These are phyloP conservation scores for Phaeosphaeriaceae sp. DNA, from an alignment of 2,329 filamentous ascomycete genomes.

Conservation along the genomic window DNA sequence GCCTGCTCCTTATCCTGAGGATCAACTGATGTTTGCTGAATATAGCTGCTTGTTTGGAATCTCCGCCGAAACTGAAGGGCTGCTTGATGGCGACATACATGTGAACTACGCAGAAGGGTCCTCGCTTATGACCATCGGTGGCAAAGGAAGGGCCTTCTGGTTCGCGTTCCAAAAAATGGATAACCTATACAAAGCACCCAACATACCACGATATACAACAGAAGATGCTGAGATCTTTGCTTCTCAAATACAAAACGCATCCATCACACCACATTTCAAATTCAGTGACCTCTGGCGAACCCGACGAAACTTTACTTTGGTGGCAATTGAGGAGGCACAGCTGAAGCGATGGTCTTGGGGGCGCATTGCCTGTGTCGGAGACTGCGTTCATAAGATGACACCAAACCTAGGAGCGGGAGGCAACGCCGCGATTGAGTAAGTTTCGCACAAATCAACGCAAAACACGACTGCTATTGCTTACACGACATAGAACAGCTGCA, in stretches of 20 bases:
- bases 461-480: neutral
- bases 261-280: conserved; percentile 29
- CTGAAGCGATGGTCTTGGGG: conserved; percentile 49
- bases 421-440: conserved; percentile 22
- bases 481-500: conserved; percentile 13
- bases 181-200: conserved; percentile 23
- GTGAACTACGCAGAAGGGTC: conserved; percentile 9
- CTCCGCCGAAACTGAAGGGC: conserved; percentile 1
- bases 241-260: conserved; percentile 25
- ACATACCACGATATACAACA: conserved; percentile 43
- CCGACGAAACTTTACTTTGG: conserved; percentile 23
- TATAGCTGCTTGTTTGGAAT: conserved; percentile 22
- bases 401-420: conserved; percentile 26
- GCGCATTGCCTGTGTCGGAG: conserved; percentile 50
- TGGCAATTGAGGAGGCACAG: conserved; percentile 46
- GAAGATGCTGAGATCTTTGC: conserved; percentile 39
- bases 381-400: conserved; percentile 51
- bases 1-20: conserved; percentile 4
- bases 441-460: too few species aligned
- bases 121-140: conserved; percentile 15
- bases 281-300: conserved; percentile 47
- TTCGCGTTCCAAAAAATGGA: conserved; percentile 32
- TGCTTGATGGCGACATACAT: conserved; percentile 9
- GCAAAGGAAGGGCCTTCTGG: conserved; percentile 33
- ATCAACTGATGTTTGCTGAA: conserved; percentile 13